Base-by-base conservation (phyloP, 2,329 filamentous ascomycete species). In the Phoma sp. region DNA sequence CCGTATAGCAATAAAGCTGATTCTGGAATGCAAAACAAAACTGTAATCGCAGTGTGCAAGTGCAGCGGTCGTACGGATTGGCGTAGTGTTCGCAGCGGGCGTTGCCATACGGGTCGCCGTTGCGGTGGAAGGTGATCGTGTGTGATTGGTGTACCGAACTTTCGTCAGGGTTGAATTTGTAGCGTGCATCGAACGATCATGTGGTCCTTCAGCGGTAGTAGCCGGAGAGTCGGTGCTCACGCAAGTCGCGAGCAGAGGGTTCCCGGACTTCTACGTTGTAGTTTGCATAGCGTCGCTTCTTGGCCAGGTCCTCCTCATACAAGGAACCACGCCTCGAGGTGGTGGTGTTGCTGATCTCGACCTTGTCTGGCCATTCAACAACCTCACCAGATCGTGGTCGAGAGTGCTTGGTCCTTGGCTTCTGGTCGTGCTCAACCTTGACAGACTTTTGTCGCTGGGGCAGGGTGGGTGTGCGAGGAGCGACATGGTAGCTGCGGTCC, bases 251-350 rank as follows among this genome's bases (percentile, higher is more conserved):
- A 35, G 51, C 44, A 17, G 71, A 69, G n/a, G 76, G 76, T 62
- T 78, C 73, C 32, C 76, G 74, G 58, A 77, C 71, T 57, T 78
- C 76, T 48, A 78, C 74, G 33, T 67, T 66, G 70, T 78, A 78
- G 53, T 71, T 68, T 43, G 71, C 69, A 57, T 72, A 72, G 31
- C 71, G 69, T 51, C 70, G 73, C 41, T 73, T 71, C 53, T 64
- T 65, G 13, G 63, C 71, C 22, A 75, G 43, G 51, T 78, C 76
- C 52, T 74, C 67, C 52, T 74, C 74, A 65, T 78, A 78, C 41
- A 77, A 68, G 13, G 76, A 77, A 15, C 76, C 76, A 43, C 76
- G 73, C 67, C 74, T 74, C 44, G 68, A 65, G 60, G 63, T 65
- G 21, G 61, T 58, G 21, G 63, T 61, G 64, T 60, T 70, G 61